Conservation (phyloP, 768 basidiomycete genomes). For the Trametes maxima region DNA sequence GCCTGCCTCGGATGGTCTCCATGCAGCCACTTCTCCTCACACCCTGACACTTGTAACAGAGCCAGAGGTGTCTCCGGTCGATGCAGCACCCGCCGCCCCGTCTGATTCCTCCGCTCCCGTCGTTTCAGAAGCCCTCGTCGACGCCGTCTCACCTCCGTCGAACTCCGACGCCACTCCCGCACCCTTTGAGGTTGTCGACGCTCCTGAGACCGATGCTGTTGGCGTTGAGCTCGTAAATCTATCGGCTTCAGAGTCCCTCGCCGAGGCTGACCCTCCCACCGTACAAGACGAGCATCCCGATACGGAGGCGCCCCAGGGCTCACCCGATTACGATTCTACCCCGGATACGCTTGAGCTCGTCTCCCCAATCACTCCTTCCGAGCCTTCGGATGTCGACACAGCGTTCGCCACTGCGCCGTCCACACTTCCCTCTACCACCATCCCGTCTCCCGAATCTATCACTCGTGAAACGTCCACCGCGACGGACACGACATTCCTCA, state of each 20-base stretch:
- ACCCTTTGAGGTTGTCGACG: neutral
- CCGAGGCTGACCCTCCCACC: no score
- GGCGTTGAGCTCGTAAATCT: neutral
- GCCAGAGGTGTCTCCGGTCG: neutral
- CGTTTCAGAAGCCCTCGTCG: no score
- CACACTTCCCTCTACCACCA: neutral
- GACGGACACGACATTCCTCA: conserved; percentile 3
- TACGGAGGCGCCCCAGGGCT: no score
- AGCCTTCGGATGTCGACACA: neutral
- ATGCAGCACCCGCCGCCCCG: neutral
- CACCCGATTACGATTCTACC: neutral
- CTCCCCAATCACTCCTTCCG: neutral
- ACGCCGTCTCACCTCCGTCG: no score
- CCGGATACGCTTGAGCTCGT: neutral
- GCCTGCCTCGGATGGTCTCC: neutral
- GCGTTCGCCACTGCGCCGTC: conserved; percentile 2
- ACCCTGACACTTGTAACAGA: no score
- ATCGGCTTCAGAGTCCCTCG: neutral
- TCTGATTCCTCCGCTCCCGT: neutral
- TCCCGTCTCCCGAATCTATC: conserved; percentile 9
- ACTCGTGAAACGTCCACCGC: conserved; percentile 9
- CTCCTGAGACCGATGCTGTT: neutral
- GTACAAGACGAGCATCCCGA: no score
- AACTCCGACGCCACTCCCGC: no score
- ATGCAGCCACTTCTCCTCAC: no score